These are phyloP conservation scores for Starmerella floricola DNA, from an alignment of 805 yeast species.

Conservation along the genomic window DNA sequence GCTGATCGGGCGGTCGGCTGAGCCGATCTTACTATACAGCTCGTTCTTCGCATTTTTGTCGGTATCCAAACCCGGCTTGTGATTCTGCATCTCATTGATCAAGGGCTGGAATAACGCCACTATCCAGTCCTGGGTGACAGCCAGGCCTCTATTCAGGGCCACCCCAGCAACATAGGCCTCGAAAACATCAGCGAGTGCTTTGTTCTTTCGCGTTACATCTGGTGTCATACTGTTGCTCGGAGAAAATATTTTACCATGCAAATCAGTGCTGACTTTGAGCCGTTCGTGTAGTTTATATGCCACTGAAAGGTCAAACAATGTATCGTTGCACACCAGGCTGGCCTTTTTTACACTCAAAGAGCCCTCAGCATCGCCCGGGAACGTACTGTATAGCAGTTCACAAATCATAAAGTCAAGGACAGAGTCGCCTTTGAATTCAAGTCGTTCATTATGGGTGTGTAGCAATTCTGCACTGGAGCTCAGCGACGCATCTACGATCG, in stretches of 20 bases:
- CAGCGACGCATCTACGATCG: conserved; percentile 36
- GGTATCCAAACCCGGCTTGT: conserved; percentile 30
- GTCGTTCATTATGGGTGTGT: conserved; percentile 64
- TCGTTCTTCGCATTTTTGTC: conserved; percentile 62
- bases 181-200: conserved; percentile 75
- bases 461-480: conserved; percentile 47
- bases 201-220: conserved; percentile 29
- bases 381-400: conserved; percentile 47
- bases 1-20: conserved; percentile 50
- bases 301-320: conserved; percentile 56
- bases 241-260: conserved; percentile 2
- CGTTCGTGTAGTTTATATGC: conserved; percentile 47
- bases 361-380: conserved; percentile 71
- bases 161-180: conserved; percentile 92
- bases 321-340: conserved; percentile 57
- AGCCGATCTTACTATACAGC: conserved; percentile 60
- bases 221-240: background rate
- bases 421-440: conserved; percentile 87
- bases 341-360: conserved; percentile 60
- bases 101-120: conserved; percentile 27
- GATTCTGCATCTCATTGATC: conserved; percentile 24
- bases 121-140: conserved; percentile 28
- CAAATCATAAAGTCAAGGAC: conserved; percentile 65
- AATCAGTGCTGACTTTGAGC: conserved; percentile 13
- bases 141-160: conserved; percentile 25